A percentile compares a stretch with the other conserved stretches of the same genome.
These are phyloP conservation scores for Blastomyces percursus DNA, from an alignment of 2,329 filamentous ascomycete species.

Conservation along the genomic window DNA sequence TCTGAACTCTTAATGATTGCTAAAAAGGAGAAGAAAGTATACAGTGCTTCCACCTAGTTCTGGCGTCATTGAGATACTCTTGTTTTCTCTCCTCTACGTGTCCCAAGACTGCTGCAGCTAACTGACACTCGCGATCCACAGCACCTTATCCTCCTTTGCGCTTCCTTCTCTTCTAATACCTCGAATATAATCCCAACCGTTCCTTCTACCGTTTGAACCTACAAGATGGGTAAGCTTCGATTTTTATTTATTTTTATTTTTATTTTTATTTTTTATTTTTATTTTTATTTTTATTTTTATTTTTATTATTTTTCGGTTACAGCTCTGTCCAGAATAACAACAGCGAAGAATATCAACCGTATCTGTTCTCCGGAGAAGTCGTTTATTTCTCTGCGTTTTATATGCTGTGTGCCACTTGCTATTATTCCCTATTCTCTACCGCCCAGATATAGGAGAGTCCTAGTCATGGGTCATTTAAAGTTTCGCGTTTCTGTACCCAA, in stretches of 20 bases:
- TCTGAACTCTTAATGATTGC: too few relatives aligned
- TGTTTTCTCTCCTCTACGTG: background rate
- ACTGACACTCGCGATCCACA: background rate
- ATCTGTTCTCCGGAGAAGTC: background rate
- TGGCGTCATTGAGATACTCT: too few relatives aligned
- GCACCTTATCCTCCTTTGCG: constrained; percentile 10
- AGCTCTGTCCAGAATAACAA: background rate
- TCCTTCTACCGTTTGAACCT: constrained; percentile 12
- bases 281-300: too few relatives aligned
- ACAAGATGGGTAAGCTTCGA: constrained; percentile 29
- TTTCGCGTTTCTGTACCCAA: background rate
- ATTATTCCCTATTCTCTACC: background rate
- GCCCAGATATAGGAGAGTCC: background rate
- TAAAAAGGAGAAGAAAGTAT: background rate
- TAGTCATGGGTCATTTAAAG: constrained; percentile 3
- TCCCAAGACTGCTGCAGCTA: background rate
- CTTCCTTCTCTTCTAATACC: constrained; percentile 10
- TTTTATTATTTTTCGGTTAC: too few relatives aligned
- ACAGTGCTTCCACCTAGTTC: background rate
- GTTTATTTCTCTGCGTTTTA: background rate
- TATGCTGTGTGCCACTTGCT: background rate
- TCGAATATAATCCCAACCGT: constrained; percentile 8
- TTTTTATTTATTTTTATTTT: background rate
- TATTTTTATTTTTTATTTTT: background rate
- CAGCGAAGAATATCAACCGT: background rate